A percentile compares a stretch with the other conserved stretches of the same genome.
These are phyloP conservation scores for Lasiodiplodia sp. DNA, from an alignment of 2,329 filamentous ascomycete species.

Conservation along the genomic window DNA sequence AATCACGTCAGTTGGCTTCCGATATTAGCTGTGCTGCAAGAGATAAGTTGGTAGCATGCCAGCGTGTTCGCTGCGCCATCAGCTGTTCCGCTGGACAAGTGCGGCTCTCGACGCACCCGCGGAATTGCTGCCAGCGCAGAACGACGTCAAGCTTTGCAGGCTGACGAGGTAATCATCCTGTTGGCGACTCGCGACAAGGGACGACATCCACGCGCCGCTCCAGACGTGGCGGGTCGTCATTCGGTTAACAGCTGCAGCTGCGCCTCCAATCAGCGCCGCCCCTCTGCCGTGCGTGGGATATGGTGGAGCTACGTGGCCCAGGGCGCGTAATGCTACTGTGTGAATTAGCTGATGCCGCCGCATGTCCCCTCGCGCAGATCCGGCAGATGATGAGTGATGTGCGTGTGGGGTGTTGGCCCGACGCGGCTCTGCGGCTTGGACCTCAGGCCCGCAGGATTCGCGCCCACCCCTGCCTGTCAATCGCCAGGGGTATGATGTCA, in stretches of 20 bases:
- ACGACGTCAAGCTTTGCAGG: not conserved
- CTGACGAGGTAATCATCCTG: not conserved
- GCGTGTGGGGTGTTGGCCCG: not conserved
- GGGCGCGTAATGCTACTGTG: not conserved
- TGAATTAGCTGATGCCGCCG: not conserved
- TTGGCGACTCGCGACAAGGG: not conserved
- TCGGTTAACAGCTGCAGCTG: conserved; percentile 15
- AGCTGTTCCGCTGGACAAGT: conserved; percentile 12
- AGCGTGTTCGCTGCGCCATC: not conserved
- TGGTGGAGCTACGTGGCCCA: conserved; percentile 24
- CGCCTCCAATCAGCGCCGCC: not conserved
- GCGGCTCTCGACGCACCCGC: not conserved
- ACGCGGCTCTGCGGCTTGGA: conserved; percentile 20
- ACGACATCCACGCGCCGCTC: not conserved
- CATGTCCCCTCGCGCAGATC: not conserved
- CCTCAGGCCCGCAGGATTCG: not conserved
- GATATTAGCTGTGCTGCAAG: not conserved
- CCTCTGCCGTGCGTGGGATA: not conserved
- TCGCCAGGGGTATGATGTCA: not conserved
- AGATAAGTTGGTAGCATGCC: not conserved
- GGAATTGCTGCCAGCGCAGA: conserved; percentile 10
- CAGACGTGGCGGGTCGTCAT: conserved; percentile 17
- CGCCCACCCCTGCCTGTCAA: not conserved
- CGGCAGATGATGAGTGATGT: not conserved
- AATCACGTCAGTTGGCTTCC: not conserved